Evolutionary conservation across 2,329 filamentous ascomycete species (phyloP).

Genomic region (Venturia asperata): DNA sequence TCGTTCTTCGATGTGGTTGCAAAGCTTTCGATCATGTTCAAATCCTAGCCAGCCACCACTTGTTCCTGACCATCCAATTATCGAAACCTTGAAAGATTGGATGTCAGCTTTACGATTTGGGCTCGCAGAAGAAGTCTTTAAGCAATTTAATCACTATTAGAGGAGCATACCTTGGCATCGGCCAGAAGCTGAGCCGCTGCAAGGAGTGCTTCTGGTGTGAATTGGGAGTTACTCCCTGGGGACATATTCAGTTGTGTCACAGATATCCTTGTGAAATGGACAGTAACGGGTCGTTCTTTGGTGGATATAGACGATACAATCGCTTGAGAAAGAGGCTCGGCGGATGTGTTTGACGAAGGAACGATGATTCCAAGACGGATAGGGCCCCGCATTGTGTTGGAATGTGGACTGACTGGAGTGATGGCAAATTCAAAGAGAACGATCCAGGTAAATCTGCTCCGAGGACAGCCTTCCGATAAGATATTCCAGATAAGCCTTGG

Average conservation of each 20-base stretch:
- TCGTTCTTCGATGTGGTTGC: slow-evolving; percentile 31
- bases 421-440: no score
- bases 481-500: neutral
- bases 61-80: slow-evolving; percentile 30
- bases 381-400: neutral
- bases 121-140: neutral
- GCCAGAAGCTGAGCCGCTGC: slow-evolving; percentile 28
- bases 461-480: no score
- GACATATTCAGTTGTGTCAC: slow-evolving; percentile 36
- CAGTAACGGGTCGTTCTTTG: slow-evolving; percentile 26
- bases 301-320: slow-evolving; percentile 31
- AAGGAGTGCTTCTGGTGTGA: slow-evolving; percentile 27
- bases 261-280: slow-evolving; percentile 39
- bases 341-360: slow-evolving; percentile 39
- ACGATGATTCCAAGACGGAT: slow-evolving; percentile 36
- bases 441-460: no score
- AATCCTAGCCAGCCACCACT: slow-evolving; percentile 29
- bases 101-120: neutral
- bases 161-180: slow-evolving; percentile 23
- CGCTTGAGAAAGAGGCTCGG: slow-evolving; percentile 38
- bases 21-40: slow-evolving; percentile 34
- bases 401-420: no score
- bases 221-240: slow-evolving; percentile 29
- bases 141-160: neutral
- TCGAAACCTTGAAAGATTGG: slow-evolving; percentile 20